These are phyloP conservation scores for Globisporangium emineosum DNA, from an alignment of 352 stramenopile species.

Conservation along the genomic window DNA sequence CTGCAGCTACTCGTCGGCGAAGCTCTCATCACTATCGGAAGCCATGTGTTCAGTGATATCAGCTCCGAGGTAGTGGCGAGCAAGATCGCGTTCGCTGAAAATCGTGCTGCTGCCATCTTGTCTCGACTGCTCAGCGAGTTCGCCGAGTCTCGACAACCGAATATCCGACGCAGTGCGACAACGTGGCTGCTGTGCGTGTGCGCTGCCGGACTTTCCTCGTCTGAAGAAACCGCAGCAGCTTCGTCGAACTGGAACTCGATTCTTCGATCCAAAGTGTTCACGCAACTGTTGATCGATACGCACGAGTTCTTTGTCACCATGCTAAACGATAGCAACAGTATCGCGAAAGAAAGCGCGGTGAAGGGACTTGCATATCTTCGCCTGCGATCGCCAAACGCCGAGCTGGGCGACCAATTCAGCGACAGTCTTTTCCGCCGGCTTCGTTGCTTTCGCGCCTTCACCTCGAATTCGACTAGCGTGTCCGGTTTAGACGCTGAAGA, in stretches of 20 bases:
- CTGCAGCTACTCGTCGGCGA: conserved; percentile 58
- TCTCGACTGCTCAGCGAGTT: conserved; percentile 34
- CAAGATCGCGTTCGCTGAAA: conserved; percentile 14
- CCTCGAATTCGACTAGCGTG: conserved; percentile 23
- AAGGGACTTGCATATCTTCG: conserved; percentile 77
- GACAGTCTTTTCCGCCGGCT: conserved; percentile 76
- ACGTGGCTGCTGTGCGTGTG: conserved; percentile 75
- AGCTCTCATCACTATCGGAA: conserved; percentile 50
- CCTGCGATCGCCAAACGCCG: conserved; percentile 44
- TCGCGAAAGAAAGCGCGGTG: conserved; percentile 72
- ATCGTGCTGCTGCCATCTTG: conserved; percentile 39
- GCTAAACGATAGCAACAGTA: conserved; percentile 65
- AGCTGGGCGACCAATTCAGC: conserved; percentile 62
- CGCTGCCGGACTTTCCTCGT: conserved; percentile 33
- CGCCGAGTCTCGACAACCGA: conserved; percentile 36
- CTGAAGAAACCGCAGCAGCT: not conserved
- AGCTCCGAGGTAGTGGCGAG: not conserved
- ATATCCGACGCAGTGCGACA: conserved; percentile 47
- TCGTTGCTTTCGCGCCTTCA: conserved; percentile 75
- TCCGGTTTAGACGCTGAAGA: conserved; percentile 27
- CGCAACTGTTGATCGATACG: conserved; percentile 31
- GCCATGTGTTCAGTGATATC: conserved; percentile 25
- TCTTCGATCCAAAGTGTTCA: conserved; percentile 25
- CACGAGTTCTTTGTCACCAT: conserved; percentile 83
- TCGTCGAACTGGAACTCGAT: conserved; percentile 35